These are phyloP conservation scores for Aspergillus hancockii DNA, from an alignment of 495 filamentous ascomycete species.

Conservation along the genomic window DNA sequence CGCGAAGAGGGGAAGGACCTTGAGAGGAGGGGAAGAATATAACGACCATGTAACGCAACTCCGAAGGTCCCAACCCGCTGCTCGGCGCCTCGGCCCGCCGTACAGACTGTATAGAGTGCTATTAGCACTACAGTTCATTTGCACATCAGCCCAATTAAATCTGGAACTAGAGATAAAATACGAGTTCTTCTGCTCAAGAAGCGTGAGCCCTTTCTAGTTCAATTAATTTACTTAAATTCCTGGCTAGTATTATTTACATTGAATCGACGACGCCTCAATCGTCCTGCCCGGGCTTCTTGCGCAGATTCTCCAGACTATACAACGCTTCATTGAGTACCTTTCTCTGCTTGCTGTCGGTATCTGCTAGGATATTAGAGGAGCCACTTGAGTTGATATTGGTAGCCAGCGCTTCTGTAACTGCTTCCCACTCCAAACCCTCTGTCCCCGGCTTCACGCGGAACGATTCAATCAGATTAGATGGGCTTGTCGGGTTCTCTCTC, in stretches of 20 bases:
- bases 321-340: slow-evolving; percentile 51
- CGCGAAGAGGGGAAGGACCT: slow-evolving; percentile 15
- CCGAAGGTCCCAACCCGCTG: background rate
- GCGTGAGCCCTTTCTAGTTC: background rate
- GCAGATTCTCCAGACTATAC: slow-evolving; percentile 70
- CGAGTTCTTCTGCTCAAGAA: background rate
- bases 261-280: slow-evolving; percentile 18
- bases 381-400: slow-evolving; percentile 34
- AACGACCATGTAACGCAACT: background rate
- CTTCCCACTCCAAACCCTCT: slow-evolving; percentile 26
- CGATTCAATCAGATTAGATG: slow-evolving; percentile 27
- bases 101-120: background rate
- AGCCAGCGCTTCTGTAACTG: slow-evolving; percentile 23
- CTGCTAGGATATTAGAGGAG: slow-evolving; percentile 32
- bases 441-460: slow-evolving; percentile 24
- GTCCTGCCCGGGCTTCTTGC: slow-evolving; percentile 57
- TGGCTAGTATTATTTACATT: background rate
- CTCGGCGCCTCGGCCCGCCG: slow-evolving; percentile 3
- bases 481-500: slow-evolving; percentile 24
- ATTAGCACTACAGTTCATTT: background rate
- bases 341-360: slow-evolving; percentile 34
- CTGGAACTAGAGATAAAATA: no score
- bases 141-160: background rate
- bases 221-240: background rate
- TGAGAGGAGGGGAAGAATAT: slow-evolving; percentile 26